Conservation (phyloP, 441 rosid genomes). For the Euphorbia schlechtendalii region DNA sequence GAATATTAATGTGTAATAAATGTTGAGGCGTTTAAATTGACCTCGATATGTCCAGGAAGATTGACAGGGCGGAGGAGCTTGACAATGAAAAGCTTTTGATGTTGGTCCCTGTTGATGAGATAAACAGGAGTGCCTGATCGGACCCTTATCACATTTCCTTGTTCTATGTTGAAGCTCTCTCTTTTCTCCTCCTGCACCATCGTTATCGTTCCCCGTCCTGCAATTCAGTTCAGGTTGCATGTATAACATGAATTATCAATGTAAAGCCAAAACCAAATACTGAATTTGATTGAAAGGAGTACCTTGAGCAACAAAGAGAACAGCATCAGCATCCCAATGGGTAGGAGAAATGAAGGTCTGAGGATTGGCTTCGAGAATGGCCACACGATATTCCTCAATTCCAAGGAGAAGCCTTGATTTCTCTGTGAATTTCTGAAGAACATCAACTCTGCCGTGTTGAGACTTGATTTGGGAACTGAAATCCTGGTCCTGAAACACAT, state of each 20-base stretch:
- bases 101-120: conserved; percentile 31
- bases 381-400: conserved; percentile 34
- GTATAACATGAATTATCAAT: too few species aligned
- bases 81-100: conserved; percentile 34
- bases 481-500: conserved; percentile 34
- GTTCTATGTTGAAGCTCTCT: conserved; percentile 28
- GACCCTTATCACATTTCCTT: conserved; percentile 35
- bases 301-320: conserved; percentile 39
- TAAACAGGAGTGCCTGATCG: conserved; percentile 37
- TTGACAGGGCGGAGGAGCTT: conserved; percentile 30
- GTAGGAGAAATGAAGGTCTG: conserved; percentile 28
- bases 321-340: conserved; percentile 39
- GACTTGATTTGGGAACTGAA: conserved; percentile 21
- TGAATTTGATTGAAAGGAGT: background rate
- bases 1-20: too few species aligned
- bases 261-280: too few species aligned
- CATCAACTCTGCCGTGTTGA: conserved; percentile 27
- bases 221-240: background rate
- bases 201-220: conserved; percentile 39
- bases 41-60: conserved; percentile 31
- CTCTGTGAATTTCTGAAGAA: conserved; percentile 36
- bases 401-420: conserved; percentile 38
- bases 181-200: conserved; percentile 24
- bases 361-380: conserved; percentile 31
- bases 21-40: background rate